Conservation (phyloP, 2,329 filamentous ascomycete genomes). For the Trichoderma atroviride region DNA sequence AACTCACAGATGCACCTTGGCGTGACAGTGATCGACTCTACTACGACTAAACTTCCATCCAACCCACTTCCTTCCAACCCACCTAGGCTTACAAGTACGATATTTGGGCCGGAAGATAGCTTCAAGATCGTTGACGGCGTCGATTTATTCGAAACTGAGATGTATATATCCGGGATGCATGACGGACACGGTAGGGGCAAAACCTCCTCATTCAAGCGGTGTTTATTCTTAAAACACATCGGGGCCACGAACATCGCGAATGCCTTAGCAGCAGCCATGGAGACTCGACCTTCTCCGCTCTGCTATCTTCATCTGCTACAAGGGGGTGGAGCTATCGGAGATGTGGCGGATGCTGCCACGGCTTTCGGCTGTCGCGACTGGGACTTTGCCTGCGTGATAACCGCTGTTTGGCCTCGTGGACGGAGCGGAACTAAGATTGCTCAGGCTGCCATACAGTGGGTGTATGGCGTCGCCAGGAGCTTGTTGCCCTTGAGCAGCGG, state of each 20-base stretch:
- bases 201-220: slow-evolving; percentile 67
- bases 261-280: slow-evolving; percentile 49
- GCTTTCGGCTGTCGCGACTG: slow-evolving; percentile 67
- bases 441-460: slow-evolving; percentile 52
- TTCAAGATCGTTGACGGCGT: slow-evolving; percentile 48
- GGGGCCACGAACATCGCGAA: slow-evolving; percentile 38
- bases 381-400: slow-evolving; percentile 66
- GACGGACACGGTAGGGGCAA: slow-evolving; percentile 60
- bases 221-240: slow-evolving; percentile 59
- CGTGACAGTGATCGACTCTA: slow-evolving; percentile 52
- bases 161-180: slow-evolving; percentile 64
- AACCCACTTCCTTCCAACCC: slow-evolving; percentile 26
- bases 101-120: slow-evolving; percentile 41
- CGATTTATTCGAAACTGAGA: slow-evolving; percentile 59
- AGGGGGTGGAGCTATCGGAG: slow-evolving; percentile 54
- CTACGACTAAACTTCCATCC: slow-evolving; percentile 30
- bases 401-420: slow-evolving; percentile 61
- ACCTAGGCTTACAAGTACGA: slow-evolving; percentile 9
- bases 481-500: slow-evolving; percentile 56
- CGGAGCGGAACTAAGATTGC: slow-evolving; percentile 50
- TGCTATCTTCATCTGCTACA: slow-evolving; percentile 67
- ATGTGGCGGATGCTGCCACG: slow-evolving; percentile 50
- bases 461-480: slow-evolving; percentile 53
- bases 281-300: slow-evolving; percentile 51
- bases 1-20: slow-evolving; percentile 51